Evolutionary conservation across 345 rosid species (phyloP).

Genomic region (Citropsis articulata): DNA sequence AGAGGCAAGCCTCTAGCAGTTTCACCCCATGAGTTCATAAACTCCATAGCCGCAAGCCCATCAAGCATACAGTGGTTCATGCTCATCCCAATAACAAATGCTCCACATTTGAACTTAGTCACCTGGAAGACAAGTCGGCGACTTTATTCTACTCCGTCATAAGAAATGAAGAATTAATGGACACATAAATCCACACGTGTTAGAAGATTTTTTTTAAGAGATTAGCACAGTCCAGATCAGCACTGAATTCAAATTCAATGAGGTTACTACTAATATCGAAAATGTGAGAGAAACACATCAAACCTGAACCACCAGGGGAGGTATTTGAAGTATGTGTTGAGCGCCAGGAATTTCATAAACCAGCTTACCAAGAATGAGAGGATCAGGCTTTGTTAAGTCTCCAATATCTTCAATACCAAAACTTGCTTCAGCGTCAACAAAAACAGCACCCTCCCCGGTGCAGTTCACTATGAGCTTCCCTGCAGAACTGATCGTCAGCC

Average conservation of each 20-base stretch:
- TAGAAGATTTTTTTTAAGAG: background rate
- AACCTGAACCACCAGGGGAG: conserved; percentile 77
- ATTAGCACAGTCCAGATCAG: background rate
- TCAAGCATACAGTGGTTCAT: conserved; percentile 88
- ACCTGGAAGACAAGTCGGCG: conserved; percentile 41
- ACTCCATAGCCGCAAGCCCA: conserved; percentile 84
- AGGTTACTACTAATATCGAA: no score
- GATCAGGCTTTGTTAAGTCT: conserved; percentile 60
- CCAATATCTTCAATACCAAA: conserved; percentile 49
- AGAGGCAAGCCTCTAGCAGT: conserved; percentile 71
- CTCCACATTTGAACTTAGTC: conserved; percentile 82
- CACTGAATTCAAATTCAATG: background rate
- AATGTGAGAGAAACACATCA: background rate
- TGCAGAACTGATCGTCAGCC: conserved; percentile 65
- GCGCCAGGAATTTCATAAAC: conserved; percentile 73
- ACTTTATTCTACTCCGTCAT: background rate
- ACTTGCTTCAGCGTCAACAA: conserved; percentile 79
- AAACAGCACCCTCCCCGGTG: conserved; percentile 78
- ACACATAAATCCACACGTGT: background rate
- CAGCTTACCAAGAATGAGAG: conserved; percentile 68
- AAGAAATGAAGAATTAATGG: background rate
- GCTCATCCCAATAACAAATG: conserved; percentile 64
- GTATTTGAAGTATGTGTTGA: conserved; percentile 73
- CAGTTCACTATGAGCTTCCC: conserved; percentile 78
- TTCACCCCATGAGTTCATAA: conserved; percentile 83